Percentiles rank a stretch among this genome's conserved stretches.
phyloP scores from a whole-genome alignment of 2,329 filamentous ascomycete species.

The Coleophoma crateriformis region DNA sequence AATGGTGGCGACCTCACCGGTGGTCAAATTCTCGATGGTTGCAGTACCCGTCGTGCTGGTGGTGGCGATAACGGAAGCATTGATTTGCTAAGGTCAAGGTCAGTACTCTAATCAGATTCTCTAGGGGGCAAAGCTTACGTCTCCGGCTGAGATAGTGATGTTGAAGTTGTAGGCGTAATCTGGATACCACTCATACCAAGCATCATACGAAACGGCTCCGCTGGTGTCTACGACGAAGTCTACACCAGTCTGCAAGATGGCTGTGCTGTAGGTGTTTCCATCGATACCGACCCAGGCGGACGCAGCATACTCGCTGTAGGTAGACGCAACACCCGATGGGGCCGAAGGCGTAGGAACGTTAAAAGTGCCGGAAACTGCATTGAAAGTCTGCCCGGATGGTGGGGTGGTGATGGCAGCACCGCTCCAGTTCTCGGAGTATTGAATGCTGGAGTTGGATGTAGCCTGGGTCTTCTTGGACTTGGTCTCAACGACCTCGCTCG shows the following conservation, averaged over 20 bases:
- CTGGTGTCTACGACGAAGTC: conserved; percentile 39
- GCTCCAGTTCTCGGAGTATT: conserved; percentile 54
- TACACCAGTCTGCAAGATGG: conserved; percentile 51
- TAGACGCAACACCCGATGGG: not conserved
- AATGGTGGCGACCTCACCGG: conserved; percentile 35
- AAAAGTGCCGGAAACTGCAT: conserved; percentile 46
- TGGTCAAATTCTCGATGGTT: conserved; percentile 37
- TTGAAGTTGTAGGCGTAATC: conserved; percentile 46
- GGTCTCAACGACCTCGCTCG: conserved; percentile 12
- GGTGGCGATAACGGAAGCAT: conserved; percentile 29
- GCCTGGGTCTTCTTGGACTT: conserved; percentile 18
- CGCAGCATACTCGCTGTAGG: conserved; percentile 33
- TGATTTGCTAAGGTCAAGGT: conserved; percentile 19
- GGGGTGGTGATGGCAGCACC: conserved; percentile 42
- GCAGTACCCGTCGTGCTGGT: conserved; percentile 34
- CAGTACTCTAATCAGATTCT: too few species aligned
- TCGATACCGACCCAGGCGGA: conserved; percentile 56
- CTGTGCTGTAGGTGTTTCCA: conserved; percentile 45
- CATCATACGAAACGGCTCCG: conserved; percentile 38
- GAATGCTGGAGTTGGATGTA: conserved; percentile 24
- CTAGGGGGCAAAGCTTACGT: conserved; percentile 16
- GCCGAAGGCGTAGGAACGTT: conserved; percentile 42
- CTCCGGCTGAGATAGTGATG: conserved; percentile 36
- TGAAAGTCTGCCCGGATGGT: conserved; percentile 38
- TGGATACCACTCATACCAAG: conserved; percentile 57